Conservation (phyloP, 2,329 filamentous ascomycete species). For the Rutstroemia sp. region DNA sequence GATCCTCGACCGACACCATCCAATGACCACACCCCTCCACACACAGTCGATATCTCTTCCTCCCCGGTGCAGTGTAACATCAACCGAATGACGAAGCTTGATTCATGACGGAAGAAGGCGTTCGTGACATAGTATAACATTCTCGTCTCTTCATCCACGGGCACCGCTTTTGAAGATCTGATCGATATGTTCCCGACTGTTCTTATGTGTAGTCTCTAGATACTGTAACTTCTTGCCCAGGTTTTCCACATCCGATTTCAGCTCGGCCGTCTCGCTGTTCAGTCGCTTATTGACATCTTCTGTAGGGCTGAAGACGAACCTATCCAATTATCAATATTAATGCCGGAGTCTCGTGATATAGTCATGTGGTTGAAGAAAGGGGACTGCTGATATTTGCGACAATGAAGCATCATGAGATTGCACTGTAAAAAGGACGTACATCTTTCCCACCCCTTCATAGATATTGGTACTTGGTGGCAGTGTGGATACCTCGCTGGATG, state of each 20-base stretch:
- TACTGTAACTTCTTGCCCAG: constrained; percentile 87
- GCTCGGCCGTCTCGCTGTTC: constrained; percentile 62
- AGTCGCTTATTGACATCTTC: constrained; percentile 69
- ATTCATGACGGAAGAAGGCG: background rate
- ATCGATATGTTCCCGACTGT: constrained; percentile 85
- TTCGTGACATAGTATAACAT: background rate
- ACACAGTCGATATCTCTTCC: background rate
- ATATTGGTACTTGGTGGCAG: constrained; percentile 70
- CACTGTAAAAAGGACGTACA: constrained; percentile 48
- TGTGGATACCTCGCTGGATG: constrained; percentile 71
- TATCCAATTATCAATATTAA: constrained; percentile 32
- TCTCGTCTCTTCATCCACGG: constrained; percentile 19
- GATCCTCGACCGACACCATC: background rate
- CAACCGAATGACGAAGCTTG: background rate
- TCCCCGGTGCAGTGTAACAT: background rate
- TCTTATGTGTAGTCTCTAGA: constrained; percentile 90
- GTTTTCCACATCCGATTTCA: constrained; percentile 71
- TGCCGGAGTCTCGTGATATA: constrained; percentile 1
- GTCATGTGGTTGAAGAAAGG: constrained; percentile 1
- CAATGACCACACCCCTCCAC: background rate
- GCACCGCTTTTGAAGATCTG: constrained; percentile 62
- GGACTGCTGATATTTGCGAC: background rate
- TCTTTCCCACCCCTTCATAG: constrained; percentile 95
- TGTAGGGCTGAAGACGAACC: constrained; percentile 80
- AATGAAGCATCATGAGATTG: background rate